These are phyloP conservation scores for Talaromyces pinophilus DNA, from an alignment of 2,329 filamentous ascomycete genomes.

Conservation along the genomic window DNA sequence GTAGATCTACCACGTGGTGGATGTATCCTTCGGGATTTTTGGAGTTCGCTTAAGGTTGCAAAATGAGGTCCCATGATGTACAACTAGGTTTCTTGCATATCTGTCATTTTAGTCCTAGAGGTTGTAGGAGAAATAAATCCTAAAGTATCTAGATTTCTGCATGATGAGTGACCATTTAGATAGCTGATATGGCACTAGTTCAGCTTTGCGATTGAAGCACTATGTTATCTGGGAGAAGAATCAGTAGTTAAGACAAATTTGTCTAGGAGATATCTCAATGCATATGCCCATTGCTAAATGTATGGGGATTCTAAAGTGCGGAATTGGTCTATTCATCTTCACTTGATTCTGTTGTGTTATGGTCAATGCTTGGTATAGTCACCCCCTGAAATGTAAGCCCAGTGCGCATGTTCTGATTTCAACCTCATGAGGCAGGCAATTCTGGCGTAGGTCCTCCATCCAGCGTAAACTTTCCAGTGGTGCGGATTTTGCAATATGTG, in stretches of 20 bases:
- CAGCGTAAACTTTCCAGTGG: no score
- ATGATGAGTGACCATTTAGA: background rate
- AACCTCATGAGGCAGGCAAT: no score
- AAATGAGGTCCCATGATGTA: background rate
- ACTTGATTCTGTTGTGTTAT: no score
- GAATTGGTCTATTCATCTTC: no score
- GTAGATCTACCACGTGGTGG: background rate
- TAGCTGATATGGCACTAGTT: background rate
- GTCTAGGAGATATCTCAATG: background rate
- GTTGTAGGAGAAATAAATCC: background rate
- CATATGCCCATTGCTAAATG: no score
- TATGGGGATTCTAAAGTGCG: no score
- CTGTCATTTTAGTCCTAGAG: background rate
- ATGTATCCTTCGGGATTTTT: background rate
- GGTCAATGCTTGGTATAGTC: no score
- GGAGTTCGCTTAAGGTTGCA: background rate
- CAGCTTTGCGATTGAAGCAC: background rate
- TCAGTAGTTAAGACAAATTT: background rate
- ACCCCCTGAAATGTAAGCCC: no score
- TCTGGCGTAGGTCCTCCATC: no score
- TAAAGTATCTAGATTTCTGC: background rate
- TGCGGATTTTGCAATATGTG: no score
- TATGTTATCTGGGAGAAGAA: background rate
- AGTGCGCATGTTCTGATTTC: no score
- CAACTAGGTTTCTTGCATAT: background rate